Evolutionary conservation across 2,329 filamentous ascomycete genomes (phyloP).

Genomic region (Pseudogymnoascus sp.): DNA sequence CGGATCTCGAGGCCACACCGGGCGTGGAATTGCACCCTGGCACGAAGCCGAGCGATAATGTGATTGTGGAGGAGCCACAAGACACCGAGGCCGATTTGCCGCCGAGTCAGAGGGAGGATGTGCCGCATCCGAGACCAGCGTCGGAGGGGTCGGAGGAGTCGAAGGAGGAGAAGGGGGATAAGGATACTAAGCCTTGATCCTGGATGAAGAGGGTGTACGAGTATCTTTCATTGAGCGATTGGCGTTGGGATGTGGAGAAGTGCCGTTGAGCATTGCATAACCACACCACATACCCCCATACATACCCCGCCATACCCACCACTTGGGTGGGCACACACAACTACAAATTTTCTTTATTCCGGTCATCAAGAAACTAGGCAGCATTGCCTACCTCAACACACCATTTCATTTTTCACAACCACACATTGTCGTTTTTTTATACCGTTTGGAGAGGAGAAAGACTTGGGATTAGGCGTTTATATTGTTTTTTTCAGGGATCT

Average conservation of each 20-base stretch:
- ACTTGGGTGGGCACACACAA: no score
- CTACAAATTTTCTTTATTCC: not conserved
- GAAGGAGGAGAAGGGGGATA: not conserved
- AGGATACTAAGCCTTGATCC: not conserved
- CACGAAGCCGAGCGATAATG: slow-evolving; percentile 38
- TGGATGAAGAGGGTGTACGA: not conserved
- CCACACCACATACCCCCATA: not conserved
- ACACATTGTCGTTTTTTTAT: not conserved
- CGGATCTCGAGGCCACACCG: slow-evolving; percentile 34
- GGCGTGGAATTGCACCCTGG: slow-evolving; percentile 41
- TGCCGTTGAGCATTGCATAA: not conserved
- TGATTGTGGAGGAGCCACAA: slow-evolving; percentile 35
- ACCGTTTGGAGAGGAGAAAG: not conserved
- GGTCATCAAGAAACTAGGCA: not conserved
- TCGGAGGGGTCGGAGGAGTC: not conserved
- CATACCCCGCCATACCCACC: no score
- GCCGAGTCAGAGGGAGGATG: slow-evolving; percentile 22
- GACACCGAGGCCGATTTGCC: slow-evolving; percentile 16
- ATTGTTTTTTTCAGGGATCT: not conserved
- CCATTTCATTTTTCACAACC: not conserved
- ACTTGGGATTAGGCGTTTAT: not conserved
- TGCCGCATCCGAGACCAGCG: not conserved
- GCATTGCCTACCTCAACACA: no score
- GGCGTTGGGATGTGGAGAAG: not conserved
- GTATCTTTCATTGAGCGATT: not conserved